Evolutionary conservation across 805 yeast species (phyloP).

Genomic region (Candida coquimbonensis): DNA sequence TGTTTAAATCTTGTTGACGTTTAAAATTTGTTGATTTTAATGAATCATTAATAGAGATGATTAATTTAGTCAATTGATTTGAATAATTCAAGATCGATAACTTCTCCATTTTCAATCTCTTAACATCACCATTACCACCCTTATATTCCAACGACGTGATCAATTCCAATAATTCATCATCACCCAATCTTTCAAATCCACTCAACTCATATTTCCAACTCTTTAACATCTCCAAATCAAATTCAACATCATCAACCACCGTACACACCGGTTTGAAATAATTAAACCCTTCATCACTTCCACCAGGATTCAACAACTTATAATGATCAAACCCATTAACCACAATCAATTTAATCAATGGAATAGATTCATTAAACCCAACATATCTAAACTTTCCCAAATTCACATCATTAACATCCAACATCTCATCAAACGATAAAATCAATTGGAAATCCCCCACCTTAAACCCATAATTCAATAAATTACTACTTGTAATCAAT

Average conservation of each 20-base stretch:
- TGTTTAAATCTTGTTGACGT: conserved; percentile 15
- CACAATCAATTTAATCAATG: neutral
- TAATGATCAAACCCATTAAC: neutral
- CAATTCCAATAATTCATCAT: too few species aligned
- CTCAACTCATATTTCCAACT: too few species aligned
- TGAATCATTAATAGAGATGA: conserved; percentile 25
- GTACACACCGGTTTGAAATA: too few species aligned
- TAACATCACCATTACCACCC: too few species aligned
- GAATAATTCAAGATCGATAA: conserved; percentile 27
- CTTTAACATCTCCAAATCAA: too few species aligned
- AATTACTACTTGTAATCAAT: conserved; percentile 1
- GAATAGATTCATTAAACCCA: conserved; percentile 28
- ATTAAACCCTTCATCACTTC: too few species aligned
- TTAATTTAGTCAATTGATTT: conserved; percentile 28
- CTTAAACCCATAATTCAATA: neutral
- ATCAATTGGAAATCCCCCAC: conserved; percentile 32
- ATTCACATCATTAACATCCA: conserved; percentile 27
- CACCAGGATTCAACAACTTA: too few species aligned
- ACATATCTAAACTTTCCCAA: conserved; percentile 35
- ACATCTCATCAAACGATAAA: conserved; percentile 40
- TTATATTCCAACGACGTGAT: too few species aligned
- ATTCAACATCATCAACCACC: too few species aligned
- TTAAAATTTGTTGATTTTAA: conserved; percentile 12
- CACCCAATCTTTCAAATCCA: too few species aligned
- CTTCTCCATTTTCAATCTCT: too few species aligned